phyloP scores from a whole-genome alignment of 148 eudicot species.

The Arctostaphylos glauca region DNA sequence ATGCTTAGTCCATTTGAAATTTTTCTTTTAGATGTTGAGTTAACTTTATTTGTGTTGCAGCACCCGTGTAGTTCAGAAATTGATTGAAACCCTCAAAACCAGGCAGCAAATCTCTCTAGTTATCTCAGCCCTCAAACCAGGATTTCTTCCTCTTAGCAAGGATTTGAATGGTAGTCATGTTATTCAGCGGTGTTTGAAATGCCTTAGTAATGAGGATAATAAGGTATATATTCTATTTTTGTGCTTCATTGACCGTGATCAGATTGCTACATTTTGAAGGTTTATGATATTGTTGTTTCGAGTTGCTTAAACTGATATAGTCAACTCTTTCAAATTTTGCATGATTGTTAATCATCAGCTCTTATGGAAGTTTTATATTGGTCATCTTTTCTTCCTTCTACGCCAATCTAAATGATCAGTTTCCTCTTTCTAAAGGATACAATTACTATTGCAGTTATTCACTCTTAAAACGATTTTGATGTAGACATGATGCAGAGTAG shows the following conservation, averaged over 20 bases:
- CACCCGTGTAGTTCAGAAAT: constrained; percentile 63
- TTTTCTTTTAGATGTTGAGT: neutral
- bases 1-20: neutral
- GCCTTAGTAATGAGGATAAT: constrained; percentile 43
- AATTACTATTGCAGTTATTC: neutral
- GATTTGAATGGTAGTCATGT: constrained; percentile 67
- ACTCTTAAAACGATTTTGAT: neutral
- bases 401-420: neutral
- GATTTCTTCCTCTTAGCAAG: constrained; percentile 48
- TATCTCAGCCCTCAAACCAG: constrained; percentile 49
- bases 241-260: neutral
- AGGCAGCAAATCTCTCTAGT: constrained; percentile 42
- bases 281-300: neutral
- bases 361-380: neutral
- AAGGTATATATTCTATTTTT: constrained; percentile 29
- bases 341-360: neutral
- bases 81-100: constrained; percentile 54
- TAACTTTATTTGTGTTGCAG: constrained; percentile 26
- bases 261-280: neutral
- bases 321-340: neutral
- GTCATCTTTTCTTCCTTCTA: neutral
- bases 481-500: neutral
- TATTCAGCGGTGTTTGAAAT: constrained; percentile 46
- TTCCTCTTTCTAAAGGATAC: neutral
- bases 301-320: neutral